Evolutionary conservation across 2,329 filamentous ascomycete species (phyloP).

Genomic region (Pezicula radicicola): DNA sequence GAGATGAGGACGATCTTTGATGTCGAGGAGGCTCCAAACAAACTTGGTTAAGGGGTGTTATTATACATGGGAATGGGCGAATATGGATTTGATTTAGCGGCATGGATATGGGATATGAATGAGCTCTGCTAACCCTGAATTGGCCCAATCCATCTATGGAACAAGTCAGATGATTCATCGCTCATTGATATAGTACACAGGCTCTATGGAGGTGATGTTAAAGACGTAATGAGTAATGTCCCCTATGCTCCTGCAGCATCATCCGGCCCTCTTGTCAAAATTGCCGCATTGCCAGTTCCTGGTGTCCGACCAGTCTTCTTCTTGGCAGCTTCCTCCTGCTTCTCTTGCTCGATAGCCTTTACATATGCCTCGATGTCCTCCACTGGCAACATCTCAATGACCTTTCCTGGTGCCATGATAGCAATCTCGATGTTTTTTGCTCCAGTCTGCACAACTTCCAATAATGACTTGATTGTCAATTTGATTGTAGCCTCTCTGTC

Average conservation of each 20-base stretch:
- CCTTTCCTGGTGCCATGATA: conserved; percentile 90
- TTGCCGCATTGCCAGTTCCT: conserved; percentile 68
- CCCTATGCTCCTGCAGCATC: conserved; percentile 24
- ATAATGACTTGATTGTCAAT: conserved; percentile 93
- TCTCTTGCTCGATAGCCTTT: conserved; percentile 98
- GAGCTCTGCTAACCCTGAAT: neutral
- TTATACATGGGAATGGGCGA: neutral
- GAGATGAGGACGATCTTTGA: conserved; percentile 69
- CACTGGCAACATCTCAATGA: conserved; percentile 87
- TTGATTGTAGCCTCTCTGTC: conserved; percentile 94
- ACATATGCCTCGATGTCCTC: conserved; percentile 97
- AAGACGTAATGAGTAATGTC: conserved; percentile 12
- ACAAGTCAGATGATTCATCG: conserved; percentile 16
- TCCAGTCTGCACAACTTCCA: conserved; percentile 97
- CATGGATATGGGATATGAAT: conserved; percentile 14
- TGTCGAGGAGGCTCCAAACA: conserved; percentile 70
- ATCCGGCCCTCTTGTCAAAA: conserved; percentile 62
- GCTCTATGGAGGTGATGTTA: conserved; percentile 20
- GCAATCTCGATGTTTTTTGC: conserved; percentile 99
- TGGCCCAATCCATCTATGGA: neutral
- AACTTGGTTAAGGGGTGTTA: conserved; percentile 58
- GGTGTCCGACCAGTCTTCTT: conserved; percentile 82
- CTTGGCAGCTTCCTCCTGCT: conserved; percentile 96
- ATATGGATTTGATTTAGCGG: conserved; percentile 26
- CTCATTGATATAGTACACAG: conserved; percentile 32